phyloP scores from a whole-genome alignment of 768 basidiomycete genomes.

The Boletus subcaerulescens region DNA sequence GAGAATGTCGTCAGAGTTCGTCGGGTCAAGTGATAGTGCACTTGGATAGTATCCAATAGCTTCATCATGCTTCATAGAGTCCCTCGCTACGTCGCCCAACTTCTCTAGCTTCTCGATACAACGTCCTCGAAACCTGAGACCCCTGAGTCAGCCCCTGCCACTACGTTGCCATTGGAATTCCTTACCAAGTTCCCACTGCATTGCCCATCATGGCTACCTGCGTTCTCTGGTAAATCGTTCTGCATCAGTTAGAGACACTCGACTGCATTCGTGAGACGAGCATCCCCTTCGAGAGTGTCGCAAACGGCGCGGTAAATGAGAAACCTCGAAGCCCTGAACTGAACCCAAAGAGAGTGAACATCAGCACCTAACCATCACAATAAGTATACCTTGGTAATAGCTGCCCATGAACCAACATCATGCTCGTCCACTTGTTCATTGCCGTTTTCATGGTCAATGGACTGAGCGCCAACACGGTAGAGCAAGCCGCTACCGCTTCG shows the following conservation, averaged over 20 bases:
- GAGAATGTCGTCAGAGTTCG: background rate
- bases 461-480: background rate
- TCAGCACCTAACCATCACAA: background rate
- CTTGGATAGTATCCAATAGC: background rate
- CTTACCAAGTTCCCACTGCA: background rate
- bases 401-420: background rate
- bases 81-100: background rate
- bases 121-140: background rate
- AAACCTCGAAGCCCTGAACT: background rate
- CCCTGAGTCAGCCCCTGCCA: background rate
- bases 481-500: background rate
- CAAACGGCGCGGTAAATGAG: background rate
- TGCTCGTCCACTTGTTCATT: background rate
- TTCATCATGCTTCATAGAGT: background rate
- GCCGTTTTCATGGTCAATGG: background rate
- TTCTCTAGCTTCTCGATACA: background rate
- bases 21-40: background rate
- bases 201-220: background rate
- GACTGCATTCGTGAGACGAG: background rate
- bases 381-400: background rate
- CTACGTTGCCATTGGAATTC: background rate
- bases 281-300: background rate
- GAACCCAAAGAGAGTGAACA: too few relatives aligned
- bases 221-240: background rate
- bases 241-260: background rate